phyloP scores from a whole-genome alignment of 306 rosid species.

The Trichosanthes cucumerina region DNA sequence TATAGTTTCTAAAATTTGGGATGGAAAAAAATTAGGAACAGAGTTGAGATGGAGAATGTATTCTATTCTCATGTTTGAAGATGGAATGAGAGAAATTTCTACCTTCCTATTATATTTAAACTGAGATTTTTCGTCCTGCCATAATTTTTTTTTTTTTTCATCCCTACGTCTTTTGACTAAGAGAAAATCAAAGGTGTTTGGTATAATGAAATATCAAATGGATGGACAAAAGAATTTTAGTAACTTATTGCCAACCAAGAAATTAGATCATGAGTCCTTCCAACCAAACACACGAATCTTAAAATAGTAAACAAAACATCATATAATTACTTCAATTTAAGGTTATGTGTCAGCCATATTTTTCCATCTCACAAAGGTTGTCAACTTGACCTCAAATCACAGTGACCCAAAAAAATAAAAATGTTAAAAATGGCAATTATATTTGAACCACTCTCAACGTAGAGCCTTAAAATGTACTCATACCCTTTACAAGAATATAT shows the following conservation, averaged over 20 bases:
- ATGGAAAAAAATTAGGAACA: too few species aligned
- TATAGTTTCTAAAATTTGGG: too few species aligned
- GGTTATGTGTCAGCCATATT: background rate
- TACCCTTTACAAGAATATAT: too few species aligned
- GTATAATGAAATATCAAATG: background rate
- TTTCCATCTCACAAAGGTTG: background rate
- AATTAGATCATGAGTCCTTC: background rate
- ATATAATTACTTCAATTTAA: background rate
- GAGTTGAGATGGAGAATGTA: too few species aligned
- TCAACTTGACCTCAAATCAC: background rate
- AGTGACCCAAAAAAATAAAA: background rate
- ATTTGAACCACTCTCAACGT: background rate
- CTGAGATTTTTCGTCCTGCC: too few species aligned
- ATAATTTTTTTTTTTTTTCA: too few species aligned
- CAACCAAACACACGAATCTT: background rate
- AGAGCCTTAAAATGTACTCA: too few species aligned
- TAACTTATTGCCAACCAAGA: background rate
- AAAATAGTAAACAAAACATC: background rate
- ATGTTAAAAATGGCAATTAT: too few species aligned
- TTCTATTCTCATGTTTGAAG: too few species aligned
- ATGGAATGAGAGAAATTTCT: too few species aligned
- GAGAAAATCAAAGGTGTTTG: background rate
- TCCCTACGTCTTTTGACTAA: background rate
- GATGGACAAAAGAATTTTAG: background rate
- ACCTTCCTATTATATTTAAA: too few species aligned